Evolutionary conservation across 345 rosid genomes (phyloP).

Genomic region (Dimocarpus longan): DNA sequence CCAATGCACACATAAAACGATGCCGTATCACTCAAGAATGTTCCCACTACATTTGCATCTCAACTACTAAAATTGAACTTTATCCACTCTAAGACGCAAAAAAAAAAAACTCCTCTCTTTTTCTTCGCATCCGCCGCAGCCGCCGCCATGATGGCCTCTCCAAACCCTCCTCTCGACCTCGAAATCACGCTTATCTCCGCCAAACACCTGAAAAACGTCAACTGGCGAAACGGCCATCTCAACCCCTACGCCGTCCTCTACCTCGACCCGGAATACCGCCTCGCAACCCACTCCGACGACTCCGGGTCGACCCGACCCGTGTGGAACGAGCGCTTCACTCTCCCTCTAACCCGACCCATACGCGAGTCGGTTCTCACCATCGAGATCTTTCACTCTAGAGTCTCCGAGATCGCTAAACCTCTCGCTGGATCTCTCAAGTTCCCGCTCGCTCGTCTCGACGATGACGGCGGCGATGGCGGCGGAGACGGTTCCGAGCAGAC

Average conservation of each 20-base stretch:
- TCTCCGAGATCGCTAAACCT: slow-evolving; percentile 52
- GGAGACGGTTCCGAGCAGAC: slow-evolving; percentile 29
- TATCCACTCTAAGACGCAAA: neutral
- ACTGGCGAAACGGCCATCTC: slow-evolving; percentile 66
- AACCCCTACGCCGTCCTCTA: slow-evolving; percentile 57
- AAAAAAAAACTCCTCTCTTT: neutral
- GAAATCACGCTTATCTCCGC: slow-evolving; percentile 49
- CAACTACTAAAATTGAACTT: neutral
- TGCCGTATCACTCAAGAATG: neutral
- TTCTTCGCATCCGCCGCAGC: slow-evolving; percentile 1
- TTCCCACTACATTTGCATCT: neutral
- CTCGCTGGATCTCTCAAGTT: slow-evolving; percentile 62
- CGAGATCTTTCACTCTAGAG: slow-evolving; percentile 53
- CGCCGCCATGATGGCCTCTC: slow-evolving; percentile 43
- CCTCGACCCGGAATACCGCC: slow-evolving; percentile 47
- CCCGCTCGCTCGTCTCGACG: slow-evolving; percentile 48
- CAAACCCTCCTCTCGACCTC: slow-evolving; percentile 39
- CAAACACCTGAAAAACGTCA: slow-evolving; percentile 64
- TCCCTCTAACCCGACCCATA: slow-evolving; percentile 46
- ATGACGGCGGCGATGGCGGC: slow-evolving; percentile 25
- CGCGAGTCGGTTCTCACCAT: slow-evolving; percentile 51
- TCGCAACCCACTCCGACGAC: slow-evolving; percentile 55
- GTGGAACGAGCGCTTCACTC: slow-evolving; percentile 60
- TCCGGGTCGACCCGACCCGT: slow-evolving; percentile 45
- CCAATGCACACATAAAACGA: neutral